Percentiles rank a stretch among this genome's conserved stretches.
Evolutionary conservation across 2,329 filamentous ascomycete genomes (phyloP).

Genomic region (Ophiocordyceps sinensis): DNA sequence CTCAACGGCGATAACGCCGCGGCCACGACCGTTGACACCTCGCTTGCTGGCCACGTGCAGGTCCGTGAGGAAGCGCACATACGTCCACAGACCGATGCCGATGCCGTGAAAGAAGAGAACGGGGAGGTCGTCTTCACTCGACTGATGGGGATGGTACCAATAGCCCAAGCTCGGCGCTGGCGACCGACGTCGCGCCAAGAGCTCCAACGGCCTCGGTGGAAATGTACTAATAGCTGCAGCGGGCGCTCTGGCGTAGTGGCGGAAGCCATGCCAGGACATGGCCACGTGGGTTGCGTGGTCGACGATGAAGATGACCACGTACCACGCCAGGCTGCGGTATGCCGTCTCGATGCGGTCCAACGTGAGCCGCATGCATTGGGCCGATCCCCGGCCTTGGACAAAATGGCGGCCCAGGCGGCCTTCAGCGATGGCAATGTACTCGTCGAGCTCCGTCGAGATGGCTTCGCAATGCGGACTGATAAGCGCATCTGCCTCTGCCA

Average conservation of each 20-base stretch:
- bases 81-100: constrained; percentile 51
- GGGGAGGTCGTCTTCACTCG: constrained; percentile 26
- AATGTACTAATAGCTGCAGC: constrained; percentile 27
- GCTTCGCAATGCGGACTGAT: constrained; percentile 12
- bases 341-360: constrained; percentile 47
- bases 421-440: constrained; percentile 38
- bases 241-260: constrained; percentile 28
- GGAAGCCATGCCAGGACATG: constrained; percentile 34
- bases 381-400: constrained; percentile 37
- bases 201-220: constrained; percentile 38
- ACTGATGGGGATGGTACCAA: constrained; percentile 50
- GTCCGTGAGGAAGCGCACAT: constrained; percentile 40
- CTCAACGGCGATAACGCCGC: constrained; percentile 46
- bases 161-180: constrained; percentile 39
- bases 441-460: constrained; percentile 25
- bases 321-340: constrained; percentile 52
- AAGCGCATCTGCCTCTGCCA: constrained; percentile 13
- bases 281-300: constrained; percentile 34
- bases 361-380: constrained; percentile 45
- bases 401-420: constrained; percentile 34
- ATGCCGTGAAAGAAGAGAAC: constrained; percentile 59
- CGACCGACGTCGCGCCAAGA: constrained; percentile 31
- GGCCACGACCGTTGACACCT: not conserved
- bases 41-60: constrained; percentile 23
- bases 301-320: constrained; percentile 38